Evolutionary conservation across 495 filamentous ascomycete species (phyloP).

Genomic region (Bryoglossum gracile): DNA sequence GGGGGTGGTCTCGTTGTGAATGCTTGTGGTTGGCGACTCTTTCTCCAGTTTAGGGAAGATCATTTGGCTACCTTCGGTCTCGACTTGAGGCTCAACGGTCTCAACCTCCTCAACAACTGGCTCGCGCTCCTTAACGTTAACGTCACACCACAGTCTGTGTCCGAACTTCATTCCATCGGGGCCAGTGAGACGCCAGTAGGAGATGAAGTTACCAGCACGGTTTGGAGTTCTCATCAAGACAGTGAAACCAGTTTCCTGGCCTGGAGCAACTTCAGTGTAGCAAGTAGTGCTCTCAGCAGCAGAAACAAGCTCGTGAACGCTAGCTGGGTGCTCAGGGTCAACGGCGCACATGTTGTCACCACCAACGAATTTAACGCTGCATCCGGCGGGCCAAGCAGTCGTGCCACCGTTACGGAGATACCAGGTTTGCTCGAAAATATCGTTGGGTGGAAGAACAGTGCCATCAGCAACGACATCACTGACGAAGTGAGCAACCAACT

Average conservation of each 20-base stretch:
- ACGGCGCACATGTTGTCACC: slow-evolving; percentile 94
- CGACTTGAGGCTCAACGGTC: slow-evolving; percentile 26
- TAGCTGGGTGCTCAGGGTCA: slow-evolving; percentile 67
- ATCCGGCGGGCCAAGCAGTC: slow-evolving; percentile 75
- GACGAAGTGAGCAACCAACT: slow-evolving; percentile 68
- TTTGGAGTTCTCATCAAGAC: slow-evolving; percentile 74
- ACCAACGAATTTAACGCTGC: slow-evolving; percentile 83
- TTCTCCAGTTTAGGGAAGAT: slow-evolving; percentile 96
- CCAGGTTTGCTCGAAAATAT: slow-evolving; percentile 86
- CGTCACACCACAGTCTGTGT: slow-evolving; percentile 90
- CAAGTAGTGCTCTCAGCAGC: slow-evolving; percentile 78
- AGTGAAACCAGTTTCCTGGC: slow-evolving; percentile 71
- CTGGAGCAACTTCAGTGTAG: slow-evolving; percentile 57
- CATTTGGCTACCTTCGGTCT: slow-evolving; percentile 49
- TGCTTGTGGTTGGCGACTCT: slow-evolving; percentile 78
- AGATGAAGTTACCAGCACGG: slow-evolving; percentile 67
- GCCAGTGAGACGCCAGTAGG: slow-evolving; percentile 92
- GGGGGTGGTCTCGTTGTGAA: slow-evolving; percentile 41
- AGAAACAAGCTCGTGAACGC: slow-evolving; percentile 58
- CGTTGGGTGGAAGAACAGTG: slow-evolving; percentile 55
- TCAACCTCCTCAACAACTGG: slow-evolving; percentile 24
- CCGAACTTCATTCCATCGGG: slow-evolving; percentile 78
- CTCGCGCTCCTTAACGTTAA: slow-evolving; percentile 52
- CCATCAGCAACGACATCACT: slow-evolving; percentile 75
- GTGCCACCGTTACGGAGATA: slow-evolving; percentile 80